Evolutionary conservation across 78 protist species (phyloP).

Genomic region (Pelomyxa schiedti): DNA sequence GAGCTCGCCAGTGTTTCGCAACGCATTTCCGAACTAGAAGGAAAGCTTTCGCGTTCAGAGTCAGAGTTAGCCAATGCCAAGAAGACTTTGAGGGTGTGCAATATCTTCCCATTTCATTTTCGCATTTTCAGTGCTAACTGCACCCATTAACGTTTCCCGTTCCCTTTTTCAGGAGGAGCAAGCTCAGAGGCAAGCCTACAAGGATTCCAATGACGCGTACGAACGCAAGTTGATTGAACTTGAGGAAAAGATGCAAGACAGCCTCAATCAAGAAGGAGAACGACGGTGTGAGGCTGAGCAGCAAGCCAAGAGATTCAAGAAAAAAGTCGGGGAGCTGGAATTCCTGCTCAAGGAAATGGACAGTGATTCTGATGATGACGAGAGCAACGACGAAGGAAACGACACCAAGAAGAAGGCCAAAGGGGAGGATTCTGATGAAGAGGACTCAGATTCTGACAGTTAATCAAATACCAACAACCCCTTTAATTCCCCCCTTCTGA

Average conservation of each 20-base stretch:
- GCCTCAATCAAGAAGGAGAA: background rate
- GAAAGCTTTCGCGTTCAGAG: too few species aligned
- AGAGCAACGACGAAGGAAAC: background rate
- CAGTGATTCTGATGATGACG: background rate
- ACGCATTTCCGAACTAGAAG: too few species aligned
- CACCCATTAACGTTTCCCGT: too few species aligned
- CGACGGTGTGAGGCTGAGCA: background rate
- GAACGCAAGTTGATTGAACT: background rate
- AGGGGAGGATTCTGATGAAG: background rate
- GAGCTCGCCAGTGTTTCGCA: too few species aligned
- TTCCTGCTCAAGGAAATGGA: background rate
- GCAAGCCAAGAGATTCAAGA: background rate
- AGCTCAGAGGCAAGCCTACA: background rate
- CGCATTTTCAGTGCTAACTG: too few species aligned
- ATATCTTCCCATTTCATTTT: too few species aligned
- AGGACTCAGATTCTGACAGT: too few species aligned
- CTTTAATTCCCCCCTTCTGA: too few species aligned
- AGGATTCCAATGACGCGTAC: background rate
- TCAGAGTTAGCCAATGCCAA: too few species aligned
- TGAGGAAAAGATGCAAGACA: background rate
- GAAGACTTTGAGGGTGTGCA: too few species aligned
- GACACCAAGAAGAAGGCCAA: background rate
- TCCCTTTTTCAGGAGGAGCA: too few species aligned
- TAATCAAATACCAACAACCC: too few species aligned
- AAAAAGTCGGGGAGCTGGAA: background rate